phyloP scores from a whole-genome alignment of 371 early-diverging fungal species.

The Mucor plumbeus region DNA sequence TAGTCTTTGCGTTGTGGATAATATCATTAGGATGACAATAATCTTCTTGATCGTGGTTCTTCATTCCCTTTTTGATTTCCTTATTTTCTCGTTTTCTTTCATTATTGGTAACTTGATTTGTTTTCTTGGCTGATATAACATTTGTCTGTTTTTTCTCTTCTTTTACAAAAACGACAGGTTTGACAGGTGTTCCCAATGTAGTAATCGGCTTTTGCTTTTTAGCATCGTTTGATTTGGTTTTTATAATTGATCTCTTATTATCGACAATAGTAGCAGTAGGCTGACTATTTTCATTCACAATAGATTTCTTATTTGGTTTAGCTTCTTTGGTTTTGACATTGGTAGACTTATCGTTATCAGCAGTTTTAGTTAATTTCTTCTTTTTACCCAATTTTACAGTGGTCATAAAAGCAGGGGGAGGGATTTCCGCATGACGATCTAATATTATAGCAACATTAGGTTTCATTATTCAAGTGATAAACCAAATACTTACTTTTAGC shows the following conservation, averaged over 20 bases:
- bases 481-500: conserved; percentile 17
- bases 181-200: conserved; percentile 5
- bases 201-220: background rate
- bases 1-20: conserved; percentile 15
- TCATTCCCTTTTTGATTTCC: conserved; percentile 10
- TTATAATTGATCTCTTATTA: background rate
- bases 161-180: conserved; percentile 15
- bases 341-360: background rate
- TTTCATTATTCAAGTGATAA: background rate
- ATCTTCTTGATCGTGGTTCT: background rate
- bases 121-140: background rate
- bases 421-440: conserved; percentile 29
- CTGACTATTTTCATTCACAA: too few relatives aligned
- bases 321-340: background rate
- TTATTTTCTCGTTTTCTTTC: background rate
- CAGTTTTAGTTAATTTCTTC: conserved; percentile 11
- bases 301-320: background rate
- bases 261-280: background rate
- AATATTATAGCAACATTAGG: background rate
- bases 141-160: background rate
- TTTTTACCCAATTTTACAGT: background rate
- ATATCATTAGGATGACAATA: conserved; percentile 44
- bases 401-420: conserved; percentile 18
- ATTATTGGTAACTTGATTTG: background rate
- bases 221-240: background rate